phyloP scores from a whole-genome alignment of 2,329 filamentous ascomycete genomes.

The Alternaria gansuensis region DNA sequence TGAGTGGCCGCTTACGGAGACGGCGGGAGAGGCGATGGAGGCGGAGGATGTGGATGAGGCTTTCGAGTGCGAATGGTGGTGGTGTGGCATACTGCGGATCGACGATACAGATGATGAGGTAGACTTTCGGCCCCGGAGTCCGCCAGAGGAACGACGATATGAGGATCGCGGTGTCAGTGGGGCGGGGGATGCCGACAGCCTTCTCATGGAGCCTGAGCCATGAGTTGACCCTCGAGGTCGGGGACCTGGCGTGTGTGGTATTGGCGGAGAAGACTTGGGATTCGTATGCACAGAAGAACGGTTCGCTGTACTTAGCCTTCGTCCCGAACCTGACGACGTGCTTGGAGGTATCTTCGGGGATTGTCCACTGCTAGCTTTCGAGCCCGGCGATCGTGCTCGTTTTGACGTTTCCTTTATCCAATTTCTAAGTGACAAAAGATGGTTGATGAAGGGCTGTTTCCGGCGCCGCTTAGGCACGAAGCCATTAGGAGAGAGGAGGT shows the following conservation, averaged over 20 bases:
- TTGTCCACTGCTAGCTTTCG: constrained; percentile 48
- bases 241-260: constrained; percentile 46
- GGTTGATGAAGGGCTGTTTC: constrained; percentile 71
- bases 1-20: constrained; percentile 64
- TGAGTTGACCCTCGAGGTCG: constrained; percentile 58
- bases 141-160: constrained; percentile 81
- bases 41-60: constrained; percentile 89
- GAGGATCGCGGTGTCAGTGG: constrained; percentile 89
- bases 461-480: constrained; percentile 66
- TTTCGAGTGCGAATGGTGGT: constrained; percentile 90
- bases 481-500: constrained; percentile 66
- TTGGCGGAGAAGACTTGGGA: constrained; percentile 50
- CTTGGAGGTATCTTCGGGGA: constrained; percentile 45
- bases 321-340: constrained; percentile 42
- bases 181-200: constrained; percentile 84
- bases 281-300: constrained; percentile 49
- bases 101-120: constrained; percentile 96
- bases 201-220: constrained; percentile 52
- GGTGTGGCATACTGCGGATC: constrained; percentile 78
- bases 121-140: constrained; percentile 89
- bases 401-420: constrained; percentile 72
- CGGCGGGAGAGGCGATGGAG: constrained; percentile 63
- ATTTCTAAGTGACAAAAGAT: constrained; percentile 73
- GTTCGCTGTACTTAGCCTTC: constrained; percentile 50
- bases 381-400: constrained; percentile 47